Conservation (phyloP, 305 asterid genomes). For the Lippia alba region DNA sequence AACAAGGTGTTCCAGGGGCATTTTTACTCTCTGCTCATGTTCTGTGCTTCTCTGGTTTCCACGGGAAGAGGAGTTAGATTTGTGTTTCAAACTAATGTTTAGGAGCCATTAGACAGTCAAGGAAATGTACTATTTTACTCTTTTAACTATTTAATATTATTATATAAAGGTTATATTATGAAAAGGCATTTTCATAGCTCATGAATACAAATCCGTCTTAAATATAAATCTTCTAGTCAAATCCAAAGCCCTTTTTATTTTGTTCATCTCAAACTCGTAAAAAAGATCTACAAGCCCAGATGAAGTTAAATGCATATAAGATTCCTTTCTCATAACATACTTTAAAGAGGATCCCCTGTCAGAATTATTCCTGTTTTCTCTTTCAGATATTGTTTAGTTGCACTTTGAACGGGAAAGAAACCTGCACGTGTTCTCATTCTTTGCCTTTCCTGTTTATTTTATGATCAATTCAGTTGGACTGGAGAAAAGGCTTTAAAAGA, state of each 20-base stretch:
- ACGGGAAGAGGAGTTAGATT: conserved; percentile 14
- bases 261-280: neutral
- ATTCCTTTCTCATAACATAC: too few relatives aligned
- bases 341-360: too few relatives aligned
- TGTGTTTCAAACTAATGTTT: too few relatives aligned
- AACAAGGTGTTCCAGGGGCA: neutral
- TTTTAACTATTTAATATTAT: too few relatives aligned
- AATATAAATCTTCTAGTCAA: neutral
- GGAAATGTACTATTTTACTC: neutral
- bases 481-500: conserved; percentile 91
- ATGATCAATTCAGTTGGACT: conserved; percentile 69
- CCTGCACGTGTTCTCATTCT: conserved; percentile 8
- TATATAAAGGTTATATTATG: too few relatives aligned
- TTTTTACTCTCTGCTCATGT: conserved; percentile 7
- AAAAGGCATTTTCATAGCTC: too few relatives aligned
- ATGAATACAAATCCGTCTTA: too few relatives aligned
- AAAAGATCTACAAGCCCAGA: too few relatives aligned
- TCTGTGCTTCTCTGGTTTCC: conserved; percentile 2
- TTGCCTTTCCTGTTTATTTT: conserved; percentile 25
- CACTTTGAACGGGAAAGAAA: conserved; percentile 13
- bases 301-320: too few relatives aligned
- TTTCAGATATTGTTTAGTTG: conserved; percentile 25
- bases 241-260: conserved; percentile 3
- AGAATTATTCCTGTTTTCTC: neutral
- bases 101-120: too few relatives aligned